phyloP scores from a whole-genome alignment of 768 basidiomycete genomes.

The Suillus plorans region DNA sequence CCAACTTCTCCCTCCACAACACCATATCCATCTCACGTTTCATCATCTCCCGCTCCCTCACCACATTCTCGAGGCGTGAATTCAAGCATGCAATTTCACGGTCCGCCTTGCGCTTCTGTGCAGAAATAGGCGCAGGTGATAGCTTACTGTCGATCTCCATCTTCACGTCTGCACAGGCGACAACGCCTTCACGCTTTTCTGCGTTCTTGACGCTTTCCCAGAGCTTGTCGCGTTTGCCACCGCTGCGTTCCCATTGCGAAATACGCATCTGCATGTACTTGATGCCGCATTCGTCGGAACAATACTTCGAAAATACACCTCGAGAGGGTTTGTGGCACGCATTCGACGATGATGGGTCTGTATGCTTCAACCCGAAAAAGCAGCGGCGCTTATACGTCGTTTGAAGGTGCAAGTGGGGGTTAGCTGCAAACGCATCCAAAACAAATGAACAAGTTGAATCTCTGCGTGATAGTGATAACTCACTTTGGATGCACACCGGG shows the following conservation, averaged over 20 bases:
- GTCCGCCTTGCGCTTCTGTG: conserved; percentile 47
- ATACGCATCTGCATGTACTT: conserved; percentile 68
- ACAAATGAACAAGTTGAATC: neutral
- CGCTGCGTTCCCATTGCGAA: conserved; percentile 58
- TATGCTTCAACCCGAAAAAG: conserved; percentile 64
- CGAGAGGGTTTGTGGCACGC: conserved; percentile 82
- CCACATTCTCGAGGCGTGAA: conserved; percentile 52
- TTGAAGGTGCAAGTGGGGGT: conserved; percentile 55
- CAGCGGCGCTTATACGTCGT: conserved; percentile 85
- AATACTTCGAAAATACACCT: conserved; percentile 86
- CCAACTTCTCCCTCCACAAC: conserved; percentile 65
- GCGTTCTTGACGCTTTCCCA: conserved; percentile 77
- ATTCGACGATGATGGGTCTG: conserved; percentile 57
- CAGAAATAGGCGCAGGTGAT: conserved; percentile 25
- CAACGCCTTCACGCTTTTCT: conserved; percentile 68
- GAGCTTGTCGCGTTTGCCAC: conserved; percentile 60
- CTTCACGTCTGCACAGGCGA: conserved; percentile 43
- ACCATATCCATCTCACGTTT: conserved; percentile 71
- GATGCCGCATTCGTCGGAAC: conserved; percentile 85
- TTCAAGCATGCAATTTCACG: conserved; percentile 59
- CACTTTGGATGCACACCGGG: conserved; percentile 75
- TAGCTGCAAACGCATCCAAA: conserved; percentile 39
- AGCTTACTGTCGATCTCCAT: conserved; percentile 17
- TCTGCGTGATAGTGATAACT: conserved; percentile 30
- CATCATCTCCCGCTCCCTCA: conserved; percentile 59